These are phyloP conservation scores for Pichia sp. DNA, from an alignment of 1,139 yeast genomes.

Conservation along the genomic window DNA sequence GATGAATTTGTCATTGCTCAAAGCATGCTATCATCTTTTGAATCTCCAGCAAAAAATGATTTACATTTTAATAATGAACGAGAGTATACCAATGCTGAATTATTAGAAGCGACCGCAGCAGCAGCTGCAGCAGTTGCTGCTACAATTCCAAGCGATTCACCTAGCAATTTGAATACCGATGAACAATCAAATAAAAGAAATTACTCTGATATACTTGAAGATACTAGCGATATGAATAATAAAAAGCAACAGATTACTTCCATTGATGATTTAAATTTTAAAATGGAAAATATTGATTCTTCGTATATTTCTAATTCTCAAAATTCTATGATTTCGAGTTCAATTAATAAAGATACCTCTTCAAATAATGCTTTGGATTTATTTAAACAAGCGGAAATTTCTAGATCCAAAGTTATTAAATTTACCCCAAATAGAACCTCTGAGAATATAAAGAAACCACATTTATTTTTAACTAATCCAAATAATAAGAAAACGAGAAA, in stretches of 20 bases:
- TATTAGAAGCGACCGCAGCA: neutral
- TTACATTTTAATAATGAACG: neutral
- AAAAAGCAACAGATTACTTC: neutral
- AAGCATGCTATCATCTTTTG: neutral
- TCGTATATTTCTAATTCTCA: no score
- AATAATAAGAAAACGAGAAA: slow-evolving; percentile 6
- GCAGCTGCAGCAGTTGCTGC: slow-evolving; percentile 1
- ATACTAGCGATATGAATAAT: neutral
- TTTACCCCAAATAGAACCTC: slow-evolving; percentile 12
- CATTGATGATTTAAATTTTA: neutral
- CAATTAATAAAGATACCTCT: neutral
- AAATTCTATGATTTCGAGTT: no score
- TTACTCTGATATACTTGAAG: neutral
- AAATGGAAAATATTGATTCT: neutral
- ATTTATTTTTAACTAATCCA: slow-evolving; percentile 9
- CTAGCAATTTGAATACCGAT: neutral
- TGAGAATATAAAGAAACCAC: slow-evolving; percentile 11
- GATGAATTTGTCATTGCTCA: neutral
- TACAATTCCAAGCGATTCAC: neutral
- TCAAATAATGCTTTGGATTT: neutral
- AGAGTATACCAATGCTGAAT: neutral
- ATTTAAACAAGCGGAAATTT: no score
- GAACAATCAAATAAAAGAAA: neutral
- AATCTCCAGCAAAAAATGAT: no score
- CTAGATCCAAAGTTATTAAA: slow-evolving; percentile 1